Evolutionary conservation across 2,329 filamentous ascomycete genomes (phyloP).

Genomic region (Scorias spongiosa): DNA sequence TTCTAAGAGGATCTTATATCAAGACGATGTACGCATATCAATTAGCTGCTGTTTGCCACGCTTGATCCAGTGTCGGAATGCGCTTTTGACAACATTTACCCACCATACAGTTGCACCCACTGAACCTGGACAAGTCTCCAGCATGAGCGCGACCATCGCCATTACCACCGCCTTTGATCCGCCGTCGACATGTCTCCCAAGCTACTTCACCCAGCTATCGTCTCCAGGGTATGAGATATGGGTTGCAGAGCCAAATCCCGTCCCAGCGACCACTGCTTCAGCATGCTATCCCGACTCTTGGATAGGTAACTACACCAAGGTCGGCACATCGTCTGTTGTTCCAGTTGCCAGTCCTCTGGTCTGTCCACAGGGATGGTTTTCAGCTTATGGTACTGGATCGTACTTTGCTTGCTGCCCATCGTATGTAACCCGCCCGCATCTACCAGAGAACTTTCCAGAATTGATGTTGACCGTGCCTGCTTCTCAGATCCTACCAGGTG

Average conservation of each 20-base stretch:
- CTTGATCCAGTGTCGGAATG: no score
- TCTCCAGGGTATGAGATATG: background rate
- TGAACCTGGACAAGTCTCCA: no score
- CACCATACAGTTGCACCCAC: no score
- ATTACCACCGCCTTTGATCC: background rate
- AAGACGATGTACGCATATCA: no score
- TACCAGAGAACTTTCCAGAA: background rate
- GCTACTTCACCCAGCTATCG: background rate
- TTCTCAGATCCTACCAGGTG: background rate
- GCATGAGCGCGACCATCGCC: background rate
- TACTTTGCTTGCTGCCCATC: background rate
- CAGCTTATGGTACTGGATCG: background rate
- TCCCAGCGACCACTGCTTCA: background rate
- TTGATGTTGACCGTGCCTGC: background rate
- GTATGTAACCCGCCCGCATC: background rate
- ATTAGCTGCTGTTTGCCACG: no score
- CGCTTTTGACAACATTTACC: no score
- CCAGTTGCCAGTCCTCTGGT: background rate
- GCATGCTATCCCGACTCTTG: background rate
- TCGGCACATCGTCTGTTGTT: background rate
- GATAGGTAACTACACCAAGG: background rate
- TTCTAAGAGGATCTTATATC: no score
- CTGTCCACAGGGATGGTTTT: background rate
- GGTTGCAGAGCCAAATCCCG: background rate
- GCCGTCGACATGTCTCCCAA: background rate